These are phyloP conservation scores for Trypanosoma lewisi DNA, from an alignment of 208 protist genomes.

Conservation along the genomic window DNA sequence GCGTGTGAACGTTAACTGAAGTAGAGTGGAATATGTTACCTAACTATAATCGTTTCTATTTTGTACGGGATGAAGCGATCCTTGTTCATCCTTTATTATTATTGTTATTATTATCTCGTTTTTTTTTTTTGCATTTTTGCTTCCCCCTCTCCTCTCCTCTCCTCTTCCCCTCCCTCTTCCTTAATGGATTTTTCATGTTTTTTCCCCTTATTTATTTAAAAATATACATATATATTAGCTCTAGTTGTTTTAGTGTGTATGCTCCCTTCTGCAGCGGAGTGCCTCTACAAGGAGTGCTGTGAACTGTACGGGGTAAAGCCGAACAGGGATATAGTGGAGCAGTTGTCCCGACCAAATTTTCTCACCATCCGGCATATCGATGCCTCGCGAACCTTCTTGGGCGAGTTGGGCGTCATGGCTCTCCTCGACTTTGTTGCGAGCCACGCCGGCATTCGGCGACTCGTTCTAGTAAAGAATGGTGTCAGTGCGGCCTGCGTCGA, in stretches of 20 bases:
- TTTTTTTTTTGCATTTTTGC: slow-evolving; percentile 5
- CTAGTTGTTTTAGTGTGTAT: slow-evolving; percentile 13
- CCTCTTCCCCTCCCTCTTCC: background rate
- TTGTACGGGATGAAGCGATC: no score
- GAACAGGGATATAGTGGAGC: slow-evolving; percentile 54
- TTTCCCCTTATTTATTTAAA: no score
- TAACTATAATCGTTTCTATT: no score
- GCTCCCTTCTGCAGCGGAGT: background rate
- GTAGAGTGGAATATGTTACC: no score
- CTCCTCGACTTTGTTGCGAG: slow-evolving; percentile 65
- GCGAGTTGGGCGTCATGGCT: slow-evolving; percentile 60
- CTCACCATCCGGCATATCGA: slow-evolving; percentile 55
- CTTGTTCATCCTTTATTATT: background rate
- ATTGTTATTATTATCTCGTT: background rate
- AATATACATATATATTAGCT: background rate
- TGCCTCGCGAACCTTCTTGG: slow-evolving; percentile 75
- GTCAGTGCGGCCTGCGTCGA: slow-evolving; percentile 61
- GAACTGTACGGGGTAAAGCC: slow-evolving; percentile 52
- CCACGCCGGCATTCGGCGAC: slow-evolving; percentile 52
- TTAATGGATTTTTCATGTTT: no score
- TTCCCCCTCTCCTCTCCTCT: background rate
- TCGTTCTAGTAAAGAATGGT: slow-evolving; percentile 65
- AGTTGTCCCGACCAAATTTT: slow-evolving; percentile 54
- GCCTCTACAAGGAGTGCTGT: slow-evolving; percentile 75
- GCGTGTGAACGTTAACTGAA: no score